A percentile compares a stretch with the other conserved stretches of the same genome.
Conservation (phyloP, 768 basidiomycete genomes). For the Tulasnella sp. region DNA sequence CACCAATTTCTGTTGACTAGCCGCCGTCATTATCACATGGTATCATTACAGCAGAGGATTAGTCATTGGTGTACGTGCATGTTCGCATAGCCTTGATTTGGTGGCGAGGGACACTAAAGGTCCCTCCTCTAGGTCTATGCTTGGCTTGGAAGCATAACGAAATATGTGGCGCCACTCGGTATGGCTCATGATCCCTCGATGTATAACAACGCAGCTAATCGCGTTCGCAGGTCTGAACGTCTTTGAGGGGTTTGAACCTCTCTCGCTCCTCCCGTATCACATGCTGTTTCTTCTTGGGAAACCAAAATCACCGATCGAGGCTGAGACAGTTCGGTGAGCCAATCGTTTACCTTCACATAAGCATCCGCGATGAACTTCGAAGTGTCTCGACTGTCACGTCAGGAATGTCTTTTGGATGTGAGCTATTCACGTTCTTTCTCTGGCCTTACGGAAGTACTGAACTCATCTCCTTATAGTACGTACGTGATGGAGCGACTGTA, state of each 20-base stretch:
- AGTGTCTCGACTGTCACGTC: background rate
- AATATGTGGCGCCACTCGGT: background rate
- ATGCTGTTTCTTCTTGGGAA: background rate
- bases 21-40: slow-evolving; percentile 23
- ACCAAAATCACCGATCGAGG: background rate
- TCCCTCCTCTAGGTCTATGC: slow-evolving; percentile 8
- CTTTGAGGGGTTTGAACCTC: slow-evolving; percentile 23
- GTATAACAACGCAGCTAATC: background rate
- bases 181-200: background rate
- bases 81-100: background rate
- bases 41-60: slow-evolving; percentile 21
- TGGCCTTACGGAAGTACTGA: background rate
- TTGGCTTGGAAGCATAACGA: background rate
- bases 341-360: background rate
- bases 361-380: background rate
- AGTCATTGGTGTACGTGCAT: slow-evolving; percentile 3
- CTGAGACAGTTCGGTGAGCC: slow-evolving; percentile 5
- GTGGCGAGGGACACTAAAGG: background rate
- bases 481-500: slow-evolving; percentile 29
- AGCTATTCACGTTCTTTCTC: background rate
- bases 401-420: slow-evolving; percentile 32
- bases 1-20: background rate
- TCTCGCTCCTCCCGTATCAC: slow-evolving; percentile 6
- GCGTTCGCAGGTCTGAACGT: slow-evolving; percentile 13
- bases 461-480: background rate